Evolutionary conservation across 805 yeast genomes (phyloP), one percentile per base, ranked within the genome.

Genomic region (Zygosaccharomyces rouxii): DNA sequence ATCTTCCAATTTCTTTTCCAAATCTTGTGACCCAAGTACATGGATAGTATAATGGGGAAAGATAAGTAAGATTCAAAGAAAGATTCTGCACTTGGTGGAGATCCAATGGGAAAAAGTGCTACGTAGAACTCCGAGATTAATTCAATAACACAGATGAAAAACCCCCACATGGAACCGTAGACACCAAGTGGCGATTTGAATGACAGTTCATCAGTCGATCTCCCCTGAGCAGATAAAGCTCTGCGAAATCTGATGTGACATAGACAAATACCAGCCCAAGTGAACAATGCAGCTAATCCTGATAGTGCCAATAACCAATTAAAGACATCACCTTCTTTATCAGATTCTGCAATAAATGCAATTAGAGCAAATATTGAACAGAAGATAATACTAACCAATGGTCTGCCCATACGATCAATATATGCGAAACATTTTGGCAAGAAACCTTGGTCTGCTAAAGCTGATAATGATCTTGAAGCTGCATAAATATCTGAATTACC

Each of bases 71-170:
- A 70, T 61, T 76, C 70, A 73, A 87, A 87, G 74, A 87, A 87
- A 38, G 56, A 68, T 33, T 67, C 58, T 7, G 87, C 86, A 61
- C 69, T 72, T 46, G 84, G 79, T 10, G 67, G 39, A 5, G 50
- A 71, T 10, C 80, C 80, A 39, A 80, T 61, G 47, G 95, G 95
- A 74, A 74, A 86, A 33, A 85, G 69, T 5, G 94, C 90, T 49
- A 83, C 75, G 88, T 92, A 88, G 74, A 88, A 86, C 69, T 85
- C 90, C 25, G 89, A 86, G 47, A 79, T 71, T 51, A 89, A 71
- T 51, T 87, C 81, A 48, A 84, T 65, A 26, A 76, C 29, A 63
- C 81, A 81, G 60, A 88, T 68, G 19, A 68, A 49, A 14, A 78
- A 58, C 47, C 94, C 95, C 63, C 77, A 77, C 51, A 62, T 64